Evolutionary conservation across 1,139 yeast species (phyloP).

Genomic region (Suhomyces ambrosiae): DNA sequence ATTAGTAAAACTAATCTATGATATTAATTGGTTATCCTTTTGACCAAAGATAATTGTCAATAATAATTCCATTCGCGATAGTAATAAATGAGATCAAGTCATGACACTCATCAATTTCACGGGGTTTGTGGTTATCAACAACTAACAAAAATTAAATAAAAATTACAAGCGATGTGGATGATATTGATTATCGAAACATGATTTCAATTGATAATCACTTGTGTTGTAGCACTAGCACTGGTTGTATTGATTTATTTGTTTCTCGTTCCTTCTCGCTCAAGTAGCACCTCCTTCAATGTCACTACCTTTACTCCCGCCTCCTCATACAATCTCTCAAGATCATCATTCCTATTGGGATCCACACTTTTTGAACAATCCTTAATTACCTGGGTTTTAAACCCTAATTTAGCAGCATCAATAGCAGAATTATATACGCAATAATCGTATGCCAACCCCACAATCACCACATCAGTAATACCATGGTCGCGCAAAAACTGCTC

Average conservation of each 20-base stretch:
- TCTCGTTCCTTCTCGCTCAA: background rate
- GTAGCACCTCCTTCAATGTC: slow-evolving; percentile 2
- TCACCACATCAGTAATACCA: slow-evolving; percentile 59
- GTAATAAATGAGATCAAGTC: background rate
- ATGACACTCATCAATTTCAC: no score
- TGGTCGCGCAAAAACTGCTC: slow-evolving; percentile 44
- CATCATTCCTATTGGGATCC: slow-evolving; percentile 29
- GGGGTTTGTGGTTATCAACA: no score
- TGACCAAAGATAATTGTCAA: no score
- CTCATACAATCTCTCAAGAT: slow-evolving; percentile 32
- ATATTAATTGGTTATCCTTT: no score
- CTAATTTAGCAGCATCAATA: slow-evolving; percentile 60
- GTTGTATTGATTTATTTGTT: no score
- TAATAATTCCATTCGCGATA: background rate
- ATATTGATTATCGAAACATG: no score
- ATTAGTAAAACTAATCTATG: no score
- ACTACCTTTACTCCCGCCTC: slow-evolving; percentile 31
- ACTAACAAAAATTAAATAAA: no score
- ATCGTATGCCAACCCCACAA: slow-evolving; percentile 86
- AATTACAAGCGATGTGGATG: no score
- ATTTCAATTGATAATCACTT: no score
- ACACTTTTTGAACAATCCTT: slow-evolving; percentile 49
- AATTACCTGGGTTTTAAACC: slow-evolving; percentile 65
- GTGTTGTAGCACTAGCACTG: no score
- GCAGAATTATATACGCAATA: slow-evolving; percentile 82